Evolutionary conservation across 306 rosid genomes (phyloP).

Genomic region (Cicer cuneatum): DNA sequence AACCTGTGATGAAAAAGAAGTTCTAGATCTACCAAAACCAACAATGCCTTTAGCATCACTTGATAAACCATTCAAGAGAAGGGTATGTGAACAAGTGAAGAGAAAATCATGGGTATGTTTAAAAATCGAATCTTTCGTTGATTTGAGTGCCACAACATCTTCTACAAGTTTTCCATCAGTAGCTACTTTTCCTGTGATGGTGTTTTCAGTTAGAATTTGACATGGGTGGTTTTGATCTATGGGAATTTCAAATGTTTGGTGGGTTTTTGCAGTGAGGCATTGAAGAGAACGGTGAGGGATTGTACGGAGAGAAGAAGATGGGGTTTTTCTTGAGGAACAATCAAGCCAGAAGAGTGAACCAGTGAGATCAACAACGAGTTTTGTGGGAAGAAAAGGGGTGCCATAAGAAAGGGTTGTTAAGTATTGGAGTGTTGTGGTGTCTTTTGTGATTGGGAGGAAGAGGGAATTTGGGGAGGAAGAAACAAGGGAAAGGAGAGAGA

Average conservation of each 20-base stretch:
- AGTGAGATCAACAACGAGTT: constrained; percentile 66
- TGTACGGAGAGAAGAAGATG: constrained; percentile 48
- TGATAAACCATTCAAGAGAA: constrained; percentile 61
- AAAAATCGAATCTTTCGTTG: constrained; percentile 32
- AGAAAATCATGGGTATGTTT: constrained; percentile 10
- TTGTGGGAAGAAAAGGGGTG: constrained; percentile 48
- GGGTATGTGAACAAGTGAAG: constrained; percentile 56
- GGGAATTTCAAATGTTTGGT: background rate
- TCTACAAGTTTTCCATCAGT: constrained; percentile 52
- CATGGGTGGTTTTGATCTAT: constrained; percentile 45
- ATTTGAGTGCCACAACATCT: constrained; percentile 47
- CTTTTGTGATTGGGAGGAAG: constrained; percentile 52
- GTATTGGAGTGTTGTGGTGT: constrained; percentile 62
- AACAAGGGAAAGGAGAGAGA: constrained; percentile 1
- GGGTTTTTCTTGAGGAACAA: constrained; percentile 41
- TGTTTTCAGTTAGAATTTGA: constrained; percentile 46
- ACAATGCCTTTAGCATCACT: constrained; percentile 59
- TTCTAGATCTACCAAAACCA: constrained; percentile 66
- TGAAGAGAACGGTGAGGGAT: constrained; percentile 60
- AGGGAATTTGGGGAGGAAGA: constrained; percentile 15
- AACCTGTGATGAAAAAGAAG: constrained; percentile 67
- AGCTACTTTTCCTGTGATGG: constrained; percentile 39
- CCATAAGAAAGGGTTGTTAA: constrained; percentile 55
- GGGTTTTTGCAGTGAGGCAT: constrained; percentile 58
- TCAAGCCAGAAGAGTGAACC: constrained; percentile 60